A percentile compares a stretch with the other conserved stretches of the same genome.
Evolutionary conservation across 805 yeast species (phyloP).

Genomic region (Lipomyces yamanashiensis): DNA sequence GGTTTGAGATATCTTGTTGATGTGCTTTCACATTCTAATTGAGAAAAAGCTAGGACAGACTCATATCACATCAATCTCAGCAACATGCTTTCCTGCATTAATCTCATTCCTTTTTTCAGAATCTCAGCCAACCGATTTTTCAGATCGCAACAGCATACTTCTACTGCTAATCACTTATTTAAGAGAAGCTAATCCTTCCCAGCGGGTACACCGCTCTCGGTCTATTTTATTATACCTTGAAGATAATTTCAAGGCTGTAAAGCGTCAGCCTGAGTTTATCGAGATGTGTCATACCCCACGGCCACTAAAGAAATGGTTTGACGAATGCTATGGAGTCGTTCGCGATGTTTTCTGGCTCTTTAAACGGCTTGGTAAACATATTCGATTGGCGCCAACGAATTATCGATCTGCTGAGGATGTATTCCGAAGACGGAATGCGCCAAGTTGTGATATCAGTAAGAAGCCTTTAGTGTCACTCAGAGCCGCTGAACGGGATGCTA

Average conservation of each 20-base stretch:
- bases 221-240: conserved; percentile 19
- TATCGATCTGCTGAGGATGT: background rate
- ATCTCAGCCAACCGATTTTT: conserved; percentile 23
- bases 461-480: background rate
- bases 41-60: conserved; percentile 15
- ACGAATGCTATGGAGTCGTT: conserved; percentile 21
- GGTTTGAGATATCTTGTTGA: conserved; percentile 6
- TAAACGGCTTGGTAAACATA: conserved; percentile 2
- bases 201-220: conserved; percentile 11
- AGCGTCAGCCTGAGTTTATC: conserved; percentile 20
- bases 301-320: conserved; percentile 27
- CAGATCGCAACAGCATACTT: conserved; percentile 19
- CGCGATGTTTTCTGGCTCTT: conserved; percentile 33
- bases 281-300: conserved; percentile 24
- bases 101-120: conserved; percentile 23
- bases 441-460: too few relatives aligned
- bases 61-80: conserved; percentile 14
- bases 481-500: conserved; percentile 23
- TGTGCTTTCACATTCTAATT: background rate
- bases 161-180: conserved; percentile 9
- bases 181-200: conserved; percentile 2
- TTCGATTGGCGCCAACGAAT: conserved; percentile 6
- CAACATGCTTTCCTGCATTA: conserved; percentile 16
- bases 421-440: background rate
- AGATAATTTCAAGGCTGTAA: conserved; percentile 1